phyloP scores from a whole-genome alignment of 768 basidiomycete genomes.

The Naganishia vishniacii region DNA sequence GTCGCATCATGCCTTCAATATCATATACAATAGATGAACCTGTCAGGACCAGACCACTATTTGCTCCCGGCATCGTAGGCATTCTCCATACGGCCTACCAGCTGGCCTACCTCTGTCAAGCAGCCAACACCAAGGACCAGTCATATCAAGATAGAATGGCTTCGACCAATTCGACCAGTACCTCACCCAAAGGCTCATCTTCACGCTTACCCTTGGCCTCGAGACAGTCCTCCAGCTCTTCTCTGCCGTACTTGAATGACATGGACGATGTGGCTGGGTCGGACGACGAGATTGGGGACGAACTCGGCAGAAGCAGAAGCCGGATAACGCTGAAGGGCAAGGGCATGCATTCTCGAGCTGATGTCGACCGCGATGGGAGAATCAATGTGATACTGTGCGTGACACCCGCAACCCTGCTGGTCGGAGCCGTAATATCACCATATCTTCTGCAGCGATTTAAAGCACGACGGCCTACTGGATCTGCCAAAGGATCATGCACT shows the following conservation, averaged over 20 bases:
- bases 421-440: background rate
- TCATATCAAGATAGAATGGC: too few species aligned
- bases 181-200: too few species aligned
- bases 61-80: too few species aligned
- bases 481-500: slow-evolving; percentile 53
- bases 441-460: slow-evolving; percentile 47
- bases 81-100: too few species aligned
- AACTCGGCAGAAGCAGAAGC: background rate
- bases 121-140: too few species aligned
- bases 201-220: background rate
- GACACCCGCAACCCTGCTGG: too few species aligned
- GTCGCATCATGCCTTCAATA: too few species aligned
- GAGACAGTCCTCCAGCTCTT: slow-evolving; percentile 2
- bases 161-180: too few species aligned
- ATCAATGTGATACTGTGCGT: slow-evolving; percentile 44
- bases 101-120: too few species aligned
- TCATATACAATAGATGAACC: too few species aligned
- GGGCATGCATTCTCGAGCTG: slow-evolving; percentile 38
- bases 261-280: background rate
- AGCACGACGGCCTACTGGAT: slow-evolving; percentile 53
- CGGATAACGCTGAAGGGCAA: slow-evolving; percentile 9
- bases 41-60: too few species aligned
- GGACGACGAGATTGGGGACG: background rate
- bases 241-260: background rate
- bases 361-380: slow-evolving; percentile 40